Conservation (phyloP, 1,284 basidiomycete species). For the Somion occarium region DNA sequence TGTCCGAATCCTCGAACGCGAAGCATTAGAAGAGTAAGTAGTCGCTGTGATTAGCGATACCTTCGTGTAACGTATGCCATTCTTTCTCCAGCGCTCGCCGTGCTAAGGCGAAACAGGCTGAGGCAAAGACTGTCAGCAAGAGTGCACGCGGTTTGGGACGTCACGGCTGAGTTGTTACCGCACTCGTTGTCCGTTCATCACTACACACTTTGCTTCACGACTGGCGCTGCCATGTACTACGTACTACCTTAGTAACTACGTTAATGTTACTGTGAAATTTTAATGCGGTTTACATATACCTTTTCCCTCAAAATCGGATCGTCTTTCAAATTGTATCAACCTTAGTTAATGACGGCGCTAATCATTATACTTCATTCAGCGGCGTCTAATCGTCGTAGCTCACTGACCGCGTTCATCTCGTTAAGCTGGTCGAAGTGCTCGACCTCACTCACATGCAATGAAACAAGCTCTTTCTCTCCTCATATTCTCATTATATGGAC, state of each 20-base stretch:
- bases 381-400: no score
- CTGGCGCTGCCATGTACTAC: no score
- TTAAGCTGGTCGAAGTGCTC: neutral
- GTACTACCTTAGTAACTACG: no score
- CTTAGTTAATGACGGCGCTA: no score
- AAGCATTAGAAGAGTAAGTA: slow-evolving; percentile 54
- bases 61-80: neutral
- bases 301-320: no score
- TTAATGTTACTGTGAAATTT: no score
- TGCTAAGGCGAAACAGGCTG: slow-evolving; percentile 54
- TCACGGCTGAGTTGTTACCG: slow-evolving; percentile 38
- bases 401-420: no score
- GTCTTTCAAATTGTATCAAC: no score
- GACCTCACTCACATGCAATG: slow-evolving; percentile 1
- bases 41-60: neutral
- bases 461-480: neutral
- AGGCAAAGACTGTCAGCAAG: slow-evolving; percentile 53
- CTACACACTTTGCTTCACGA: no score
- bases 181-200: no score
- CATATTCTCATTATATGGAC: neutral
- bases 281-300: no score
- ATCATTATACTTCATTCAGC: no score
- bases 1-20: slow-evolving; percentile 46
- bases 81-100: slow-evolving; percentile 39
- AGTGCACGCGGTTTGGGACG: slow-evolving; percentile 49